These are phyloP conservation scores for Coniochaeta sp. DNA, from an alignment of 2,329 filamentous ascomycete genomes.

Conservation along the genomic window DNA sequence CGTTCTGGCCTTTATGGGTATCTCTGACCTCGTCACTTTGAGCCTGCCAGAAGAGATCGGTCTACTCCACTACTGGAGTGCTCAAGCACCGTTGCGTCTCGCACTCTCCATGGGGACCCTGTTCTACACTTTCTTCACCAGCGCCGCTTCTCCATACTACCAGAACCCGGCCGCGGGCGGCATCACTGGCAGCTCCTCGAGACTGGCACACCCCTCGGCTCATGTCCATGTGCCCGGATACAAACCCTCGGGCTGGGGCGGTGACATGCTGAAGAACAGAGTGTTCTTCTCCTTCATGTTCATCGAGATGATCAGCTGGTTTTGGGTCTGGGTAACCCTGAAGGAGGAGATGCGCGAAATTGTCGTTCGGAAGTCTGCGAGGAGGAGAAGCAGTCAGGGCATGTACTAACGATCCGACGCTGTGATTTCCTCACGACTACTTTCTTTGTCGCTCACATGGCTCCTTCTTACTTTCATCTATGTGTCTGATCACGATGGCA, in stretches of 20 bases:
- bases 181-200: conserved; percentile 6
- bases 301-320: conserved; percentile 76
- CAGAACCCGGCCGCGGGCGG: conserved; percentile 18
- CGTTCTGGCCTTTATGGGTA: conserved; percentile 52
- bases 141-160: conserved; percentile 41
- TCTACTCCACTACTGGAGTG: conserved; percentile 56
- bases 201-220: conserved; percentile 26
- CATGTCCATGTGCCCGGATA: conserved; percentile 25
- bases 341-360: conserved; percentile 52
- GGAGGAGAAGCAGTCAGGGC: conserved; percentile 7
- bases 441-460: too few species aligned
- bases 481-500: neutral
- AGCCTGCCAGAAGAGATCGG: conserved; percentile 61
- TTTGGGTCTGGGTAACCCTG: conserved; percentile 72
- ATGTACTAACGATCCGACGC: neutral
- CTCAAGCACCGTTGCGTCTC: conserved; percentile 60
- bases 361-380: conserved; percentile 26
- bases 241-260: conserved; percentile 36
- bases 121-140: conserved; percentile 58
- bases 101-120: conserved; percentile 53
- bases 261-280: conserved; percentile 71
- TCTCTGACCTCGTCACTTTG: conserved; percentile 58
- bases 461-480: neutral
- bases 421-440: neutral
- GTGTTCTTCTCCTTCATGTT: conserved; percentile 81